Evolutionary conservation across 2,329 filamentous ascomycete genomes (phyloP).

Genomic region (Cercospora citrullina): DNA sequence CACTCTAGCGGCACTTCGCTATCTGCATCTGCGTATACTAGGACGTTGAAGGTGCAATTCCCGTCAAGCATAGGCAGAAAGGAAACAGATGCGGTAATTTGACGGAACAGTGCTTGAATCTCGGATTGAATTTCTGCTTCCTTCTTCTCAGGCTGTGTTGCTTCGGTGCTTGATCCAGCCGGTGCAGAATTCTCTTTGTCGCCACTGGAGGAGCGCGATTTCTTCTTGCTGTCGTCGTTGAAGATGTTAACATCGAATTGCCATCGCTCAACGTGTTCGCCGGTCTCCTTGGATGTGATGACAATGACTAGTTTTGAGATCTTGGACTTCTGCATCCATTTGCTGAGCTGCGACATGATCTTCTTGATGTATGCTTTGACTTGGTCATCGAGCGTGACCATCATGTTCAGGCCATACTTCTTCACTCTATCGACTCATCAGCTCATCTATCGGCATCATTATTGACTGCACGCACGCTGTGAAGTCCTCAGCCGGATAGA

Average conservation of each 20-base stretch:
- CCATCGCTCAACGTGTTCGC: slow-evolving; percentile 94
- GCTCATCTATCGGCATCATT: not conserved
- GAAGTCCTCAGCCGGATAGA: slow-evolving; percentile 94
- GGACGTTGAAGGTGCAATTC: slow-evolving; percentile 97
- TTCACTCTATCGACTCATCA: slow-evolving; percentile 63
- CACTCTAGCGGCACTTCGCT: slow-evolving; percentile 96
- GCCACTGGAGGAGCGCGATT: slow-evolving; percentile 34
- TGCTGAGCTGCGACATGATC: slow-evolving; percentile 96
- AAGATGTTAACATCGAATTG: slow-evolving; percentile 70
- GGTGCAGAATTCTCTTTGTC: slow-evolving; percentile 70
- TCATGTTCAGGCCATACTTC: slow-evolving; percentile 99
- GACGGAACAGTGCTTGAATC: slow-evolving; percentile 94
- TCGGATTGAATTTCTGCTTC: slow-evolving; percentile 93
- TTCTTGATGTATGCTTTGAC: slow-evolving; percentile 99
- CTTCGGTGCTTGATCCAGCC: slow-evolving; percentile 20
- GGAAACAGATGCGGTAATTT: slow-evolving; percentile 96
- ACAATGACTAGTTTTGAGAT: slow-evolving; percentile 97
- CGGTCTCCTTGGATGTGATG: slow-evolving; percentile 94
- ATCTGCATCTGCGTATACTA: slow-evolving; percentile 96
- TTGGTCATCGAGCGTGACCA: slow-evolving; percentile 94
- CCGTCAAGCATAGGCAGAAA: slow-evolving; percentile 92
- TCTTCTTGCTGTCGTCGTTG: slow-evolving; percentile 47
- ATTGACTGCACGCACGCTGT: slow-evolving; percentile 63
- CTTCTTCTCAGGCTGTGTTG: slow-evolving; percentile 66
- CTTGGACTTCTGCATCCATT: slow-evolving; percentile 96